These are phyloP conservation scores for Magnaporthiopsis rhizophila DNA, from an alignment of 2,329 filamentous ascomycete genomes.

Conservation along the genomic window DNA sequence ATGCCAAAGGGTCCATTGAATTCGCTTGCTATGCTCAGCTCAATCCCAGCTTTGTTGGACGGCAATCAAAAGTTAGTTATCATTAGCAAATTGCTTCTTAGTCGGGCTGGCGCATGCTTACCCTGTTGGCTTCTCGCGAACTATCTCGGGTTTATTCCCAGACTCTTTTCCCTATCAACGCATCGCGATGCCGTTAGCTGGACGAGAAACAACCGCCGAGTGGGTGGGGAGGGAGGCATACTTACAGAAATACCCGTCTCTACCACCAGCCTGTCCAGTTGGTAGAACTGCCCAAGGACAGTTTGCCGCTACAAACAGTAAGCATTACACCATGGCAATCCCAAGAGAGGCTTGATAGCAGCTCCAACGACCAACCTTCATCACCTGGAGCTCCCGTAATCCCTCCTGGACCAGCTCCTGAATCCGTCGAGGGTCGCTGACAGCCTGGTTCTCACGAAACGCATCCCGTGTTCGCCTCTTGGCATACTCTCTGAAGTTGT, in stretches of 20 bases:
- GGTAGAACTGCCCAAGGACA: slow-evolving; percentile 9
- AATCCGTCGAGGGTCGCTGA: slow-evolving; percentile 66
- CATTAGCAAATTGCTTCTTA: background rate
- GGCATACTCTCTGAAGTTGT: slow-evolving; percentile 98
- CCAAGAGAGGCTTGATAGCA: background rate
- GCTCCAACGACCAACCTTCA: slow-evolving; percentile 61
- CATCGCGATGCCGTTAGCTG: background rate
- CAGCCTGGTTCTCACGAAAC: slow-evolving; percentile 71
- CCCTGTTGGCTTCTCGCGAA: slow-evolving; percentile 6
- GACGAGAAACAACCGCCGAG: background rate
- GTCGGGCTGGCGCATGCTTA: background rate
- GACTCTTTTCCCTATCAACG: slow-evolving; percentile 5
- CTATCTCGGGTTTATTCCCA: slow-evolving; percentile 1
- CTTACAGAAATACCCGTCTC: slow-evolving; percentile 7
- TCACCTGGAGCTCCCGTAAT: slow-evolving; percentile 72
- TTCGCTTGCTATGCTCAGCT: background rate
- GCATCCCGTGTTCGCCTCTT: slow-evolving; percentile 83
- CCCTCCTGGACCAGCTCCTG: slow-evolving; percentile 89
- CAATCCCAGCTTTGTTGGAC: background rate
- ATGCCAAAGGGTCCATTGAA: background rate
- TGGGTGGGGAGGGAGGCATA: background rate
- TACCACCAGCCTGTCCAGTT: slow-evolving; percentile 8
- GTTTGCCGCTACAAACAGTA: slow-evolving; percentile 7
- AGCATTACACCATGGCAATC: background rate
- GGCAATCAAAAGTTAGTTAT: background rate